Base-by-base conservation (phyloP, 176 grass and related monocot genomes). In the Oryza meyeriana region DNA sequence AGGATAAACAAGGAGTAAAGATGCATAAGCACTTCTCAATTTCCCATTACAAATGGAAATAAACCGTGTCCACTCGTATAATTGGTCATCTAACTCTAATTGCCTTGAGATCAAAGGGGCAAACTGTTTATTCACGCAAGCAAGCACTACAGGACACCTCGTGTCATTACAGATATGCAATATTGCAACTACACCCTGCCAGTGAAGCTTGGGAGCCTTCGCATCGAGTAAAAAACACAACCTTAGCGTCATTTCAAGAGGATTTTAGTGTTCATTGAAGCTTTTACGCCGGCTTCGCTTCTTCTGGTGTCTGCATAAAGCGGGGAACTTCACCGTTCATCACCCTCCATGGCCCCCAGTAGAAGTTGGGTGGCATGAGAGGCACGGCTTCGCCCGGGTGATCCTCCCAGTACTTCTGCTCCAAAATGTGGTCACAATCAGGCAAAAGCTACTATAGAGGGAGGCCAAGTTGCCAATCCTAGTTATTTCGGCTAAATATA, bases 321-420 rank as follows among this genome's bases (percentile, higher is more conserved):
- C 79, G 92, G 22, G 90, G 92, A 35, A 87, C 88, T 47, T 93
- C 84, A 9, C 96, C 96, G 27, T 86, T 81, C 73, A 93, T 65
- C 81, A 95, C 87, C 81, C 87, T 95, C 96, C 96, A 98, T 22
- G 90, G 96, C 8, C 96, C 96, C 96, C 93, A 93, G 84, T 98
- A 98, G 85, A 98, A 98, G 52, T 90, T 98, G 38, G 96, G 96
- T 48, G 82, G 88, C 95, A 98, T 98, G 76, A 98, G 77, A 13
- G 96, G 96, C 85, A 98, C 93, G 5, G 82, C 79, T 85, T 90
- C 93, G 42, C 96, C 96, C 2, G 93, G 93, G 73, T 99, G 96
- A 16, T 95, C 96, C 77, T 99, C 96, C 93, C 93, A 99, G 85
- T 90, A 95, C 47, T 95, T 93, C 68, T 98, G 87, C 44, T 76